Evolutionary conservation across 2,329 filamentous ascomycete species (phyloP).

Genomic region (Fusarium liriodendri): DNA sequence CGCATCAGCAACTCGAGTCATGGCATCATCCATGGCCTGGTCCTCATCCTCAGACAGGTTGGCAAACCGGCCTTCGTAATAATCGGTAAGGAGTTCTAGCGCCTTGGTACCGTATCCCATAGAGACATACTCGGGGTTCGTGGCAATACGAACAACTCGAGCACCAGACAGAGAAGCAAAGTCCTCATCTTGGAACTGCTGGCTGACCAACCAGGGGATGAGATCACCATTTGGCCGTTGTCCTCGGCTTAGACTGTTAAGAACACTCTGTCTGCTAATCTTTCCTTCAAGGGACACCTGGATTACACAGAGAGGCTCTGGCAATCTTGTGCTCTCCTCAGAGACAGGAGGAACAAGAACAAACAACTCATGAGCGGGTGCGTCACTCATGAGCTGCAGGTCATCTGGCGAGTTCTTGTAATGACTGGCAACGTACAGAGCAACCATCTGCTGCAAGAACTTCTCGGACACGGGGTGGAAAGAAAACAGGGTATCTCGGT

Average conservation of each 20-base stretch:
- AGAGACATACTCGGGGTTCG: slow-evolving; percentile 89
- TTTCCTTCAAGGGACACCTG: slow-evolving; percentile 95
- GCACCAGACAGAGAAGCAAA: slow-evolving; percentile 95
- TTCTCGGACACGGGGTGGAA: slow-evolving; percentile 98
- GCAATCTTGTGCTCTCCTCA: slow-evolving; percentile 80
- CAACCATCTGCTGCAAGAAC: slow-evolving; percentile 98
- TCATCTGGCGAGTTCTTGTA: slow-evolving; percentile 99
- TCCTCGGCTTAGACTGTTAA: slow-evolving; percentile 89
- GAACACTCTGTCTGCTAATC: slow-evolving; percentile 92
- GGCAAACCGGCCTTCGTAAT: slow-evolving; percentile 94
- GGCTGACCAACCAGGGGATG: slow-evolving; percentile 97
- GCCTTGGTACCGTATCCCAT: slow-evolving; percentile 97
- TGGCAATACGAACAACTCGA: slow-evolving; percentile 92
- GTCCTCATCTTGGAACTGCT: slow-evolving; percentile 98
- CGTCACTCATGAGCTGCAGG: slow-evolving; percentile 98
- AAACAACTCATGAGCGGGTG: slow-evolving; percentile 94
- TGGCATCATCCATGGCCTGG: slow-evolving; percentile 65
- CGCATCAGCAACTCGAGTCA: slow-evolving; percentile 83
- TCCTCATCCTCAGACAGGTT: slow-evolving; percentile 80
- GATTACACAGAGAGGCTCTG: slow-evolving; percentile 93
- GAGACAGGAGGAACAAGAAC: slow-evolving; percentile 89
- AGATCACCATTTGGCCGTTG: slow-evolving; percentile 91
- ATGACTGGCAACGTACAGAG: slow-evolving; percentile 94
- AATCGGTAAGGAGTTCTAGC: slow-evolving; percentile 86
- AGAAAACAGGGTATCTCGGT: slow-evolving; percentile 96